A percentile compares a stretch with the other conserved stretches of the same genome.
Evolutionary conservation across 805 yeast species (phyloP).

Genomic region (Yarrowia osloensis): DNA sequence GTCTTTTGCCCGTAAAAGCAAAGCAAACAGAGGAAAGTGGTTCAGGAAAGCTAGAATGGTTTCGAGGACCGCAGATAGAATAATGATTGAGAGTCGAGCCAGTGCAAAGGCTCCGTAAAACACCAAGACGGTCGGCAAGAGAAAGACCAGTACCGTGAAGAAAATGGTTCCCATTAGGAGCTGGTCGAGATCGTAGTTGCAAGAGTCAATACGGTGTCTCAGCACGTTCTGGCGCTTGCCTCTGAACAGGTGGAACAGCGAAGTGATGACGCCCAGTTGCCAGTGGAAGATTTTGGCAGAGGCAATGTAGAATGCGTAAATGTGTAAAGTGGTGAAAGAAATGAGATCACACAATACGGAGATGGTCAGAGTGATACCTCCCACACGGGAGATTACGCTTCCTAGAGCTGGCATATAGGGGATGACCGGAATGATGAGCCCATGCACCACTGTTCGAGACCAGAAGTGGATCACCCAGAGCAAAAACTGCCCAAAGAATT

Average conservation of each 20-base stretch:
- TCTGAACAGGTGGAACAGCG: slow-evolving; percentile 79
- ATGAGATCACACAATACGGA: slow-evolving; percentile 67
- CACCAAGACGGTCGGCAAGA: slow-evolving; percentile 84
- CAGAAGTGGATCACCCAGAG: slow-evolving; percentile 82
- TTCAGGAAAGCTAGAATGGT: slow-evolving; percentile 64
- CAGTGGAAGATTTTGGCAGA: slow-evolving; percentile 77
- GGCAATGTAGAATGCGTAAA: slow-evolving; percentile 74
- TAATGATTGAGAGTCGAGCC: slow-evolving; percentile 55
- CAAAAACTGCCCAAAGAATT: slow-evolving; percentile 81
- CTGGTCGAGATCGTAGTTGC: slow-evolving; percentile 84
- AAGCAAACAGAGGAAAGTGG: slow-evolving; percentile 83
- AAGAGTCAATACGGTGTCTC: slow-evolving; percentile 81
- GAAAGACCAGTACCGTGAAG: slow-evolving; percentile 73
- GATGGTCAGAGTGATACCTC: slow-evolving; percentile 71
- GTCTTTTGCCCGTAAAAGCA: slow-evolving; percentile 77
- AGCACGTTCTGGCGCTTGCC: slow-evolving; percentile 87
- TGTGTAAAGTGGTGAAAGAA: slow-evolving; percentile 65
- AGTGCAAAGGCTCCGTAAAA: slow-evolving; percentile 76
- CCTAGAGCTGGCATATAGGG: slow-evolving; percentile 43
- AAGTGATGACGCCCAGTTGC: slow-evolving; percentile 66
- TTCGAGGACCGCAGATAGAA: slow-evolving; percentile 56
- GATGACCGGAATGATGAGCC: slow-evolving; percentile 36
- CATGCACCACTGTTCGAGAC: slow-evolving; percentile 38
- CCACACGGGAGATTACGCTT: slow-evolving; percentile 45
- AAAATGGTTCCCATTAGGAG: slow-evolving; percentile 83